Evolutionary conservation across 768 basidiomycete genomes (phyloP), one percentile per base, ranked within the genome.

Genomic region (Scleroderma bovista): DNA sequence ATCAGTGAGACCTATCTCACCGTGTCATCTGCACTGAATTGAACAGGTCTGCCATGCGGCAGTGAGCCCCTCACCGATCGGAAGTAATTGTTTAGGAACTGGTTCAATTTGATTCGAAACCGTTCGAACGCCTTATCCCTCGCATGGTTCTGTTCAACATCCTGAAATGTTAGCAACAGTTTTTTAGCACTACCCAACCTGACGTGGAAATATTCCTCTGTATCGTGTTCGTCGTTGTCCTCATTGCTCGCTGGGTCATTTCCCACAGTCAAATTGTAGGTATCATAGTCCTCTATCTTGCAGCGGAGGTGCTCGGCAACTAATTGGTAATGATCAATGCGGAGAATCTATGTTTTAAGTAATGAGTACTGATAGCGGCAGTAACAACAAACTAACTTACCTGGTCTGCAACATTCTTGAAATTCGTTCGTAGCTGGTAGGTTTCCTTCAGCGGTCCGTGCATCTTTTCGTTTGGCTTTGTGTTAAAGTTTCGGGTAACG

Each of bases 331-430:
- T 24, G 40, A 15, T 41, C 6, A 13, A 41, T 23, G 11, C 22
- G 4, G 22, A 41, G 40, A 23, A 41, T 41, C 40, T 41, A 22
- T 23, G 7, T 5, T n/a, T n/a, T n/a, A n/a, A n/a, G n/a, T 41
- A 41, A 41, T 22, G n/a, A n/a, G 22, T 12, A 40, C 17, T 19
- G 12, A 40, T 20, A n/a, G 20, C 10, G 4, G n/a, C n/a, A 17
- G 10, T 17, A 11, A 39, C 11, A 9, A n/a, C 20, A 19, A 39
- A 39, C 32, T 20, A 20, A 20, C 44, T 34, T 5, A 69, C 70
- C 60, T 71, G 70, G 0, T 43, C 44, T 0, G 57, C 65, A 24
- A 68, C 56, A 50, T 71, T 47, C 41, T 67, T 68, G 53, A 64
- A 66, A 45, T 73, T 73, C 2, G 69, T 68, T 8, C 55, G 55